Percentiles rank a stretch among this genome's conserved stretches.
Conservation (phyloP, 2,329 filamentous ascomycete species). For the Trichophyton mentagrophytes region DNA sequence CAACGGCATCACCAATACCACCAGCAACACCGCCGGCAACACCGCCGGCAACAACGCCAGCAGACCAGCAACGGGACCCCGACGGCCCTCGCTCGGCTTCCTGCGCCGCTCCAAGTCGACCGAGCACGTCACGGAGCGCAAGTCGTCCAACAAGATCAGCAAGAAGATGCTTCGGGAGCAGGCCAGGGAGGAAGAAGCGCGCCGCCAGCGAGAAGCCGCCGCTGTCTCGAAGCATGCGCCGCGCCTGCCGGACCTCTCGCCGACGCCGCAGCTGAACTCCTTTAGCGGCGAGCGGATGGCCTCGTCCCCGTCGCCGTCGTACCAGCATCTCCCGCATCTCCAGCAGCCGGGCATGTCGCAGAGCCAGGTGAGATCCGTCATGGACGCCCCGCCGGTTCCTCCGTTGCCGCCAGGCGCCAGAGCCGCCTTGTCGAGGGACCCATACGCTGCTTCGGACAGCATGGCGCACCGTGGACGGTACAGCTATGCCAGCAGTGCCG, state of each 20-base stretch:
- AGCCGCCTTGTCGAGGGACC: slow-evolving; percentile 53
- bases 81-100: slow-evolving; percentile 44
- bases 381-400: slow-evolving; percentile 11
- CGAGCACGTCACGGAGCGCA: slow-evolving; percentile 46
- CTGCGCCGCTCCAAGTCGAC: slow-evolving; percentile 56
- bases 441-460: slow-evolving; percentile 75
- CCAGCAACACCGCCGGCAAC: slow-evolving; percentile 1
- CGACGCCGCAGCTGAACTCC: slow-evolving; percentile 38
- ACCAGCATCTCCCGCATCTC: slow-evolving; percentile 6
- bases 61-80: slow-evolving; percentile 18
- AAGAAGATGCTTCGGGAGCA: slow-evolving; percentile 29
- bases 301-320: slow-evolving; percentile 13
- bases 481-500: slow-evolving; percentile 85
- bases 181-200: slow-evolving; percentile 39
- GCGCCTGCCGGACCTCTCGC: slow-evolving; percentile 37
- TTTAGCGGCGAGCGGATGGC: slow-evolving; percentile 51
- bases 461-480: slow-evolving; percentile 95
- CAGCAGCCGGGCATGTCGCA: neutral
- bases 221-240: slow-evolving; percentile 48
- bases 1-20: slow-evolving; percentile 19
- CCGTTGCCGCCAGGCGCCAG: slow-evolving; percentile 13
- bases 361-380: slow-evolving; percentile 19
- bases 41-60: neutral
- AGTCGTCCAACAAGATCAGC: slow-evolving; percentile 24
- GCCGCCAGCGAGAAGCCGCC: slow-evolving; percentile 44